Percentiles rank a stretch among this genome's conserved stretches.
Evolutionary conservation across 768 basidiomycete species (phyloP).

Genomic region (Tylopilus subfusipes): DNA sequence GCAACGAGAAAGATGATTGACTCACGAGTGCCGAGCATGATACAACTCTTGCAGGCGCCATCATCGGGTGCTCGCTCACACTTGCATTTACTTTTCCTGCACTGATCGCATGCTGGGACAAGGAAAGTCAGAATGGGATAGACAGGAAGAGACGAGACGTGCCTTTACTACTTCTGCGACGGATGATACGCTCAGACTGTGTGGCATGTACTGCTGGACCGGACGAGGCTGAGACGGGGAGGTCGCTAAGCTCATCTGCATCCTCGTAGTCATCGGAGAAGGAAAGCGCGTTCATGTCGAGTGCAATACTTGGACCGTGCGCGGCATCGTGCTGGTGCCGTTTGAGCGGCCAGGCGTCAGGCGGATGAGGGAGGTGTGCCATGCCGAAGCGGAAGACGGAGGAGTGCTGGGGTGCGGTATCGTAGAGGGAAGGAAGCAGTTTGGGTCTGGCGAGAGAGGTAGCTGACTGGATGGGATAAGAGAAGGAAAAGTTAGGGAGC

Average conservation of each 20-base stretch:
- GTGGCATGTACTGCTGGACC: constrained; percentile 18
- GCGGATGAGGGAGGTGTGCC: constrained; percentile 12
- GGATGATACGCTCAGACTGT: constrained; percentile 48
- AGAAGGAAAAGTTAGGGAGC: constrained; percentile 21
- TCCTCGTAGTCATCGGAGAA: constrained; percentile 67
- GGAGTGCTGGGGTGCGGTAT: neutral
- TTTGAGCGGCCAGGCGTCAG: constrained; percentile 26
- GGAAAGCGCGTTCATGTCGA: constrained; percentile 35
- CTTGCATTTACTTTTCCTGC: constrained; percentile 87
- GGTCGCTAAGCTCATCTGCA: constrained; percentile 49
- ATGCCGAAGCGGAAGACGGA: constrained; percentile 28
- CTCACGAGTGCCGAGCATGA: constrained; percentile 68
- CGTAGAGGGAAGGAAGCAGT: neutral
- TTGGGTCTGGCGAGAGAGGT: neutral
- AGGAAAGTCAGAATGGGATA: neutral
- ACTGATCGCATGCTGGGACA: constrained; percentile 75
- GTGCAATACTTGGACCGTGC: constrained; percentile 14
- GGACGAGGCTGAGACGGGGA: constrained; percentile 29
- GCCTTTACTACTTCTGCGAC: constrained; percentile 79
- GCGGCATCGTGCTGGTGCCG: constrained; percentile 8
- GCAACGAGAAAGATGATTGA: constrained; percentile 3
- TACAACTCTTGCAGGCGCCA: constrained; percentile 74
- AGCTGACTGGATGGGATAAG: constrained; percentile 22
- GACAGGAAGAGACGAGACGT: constrained; percentile 12
- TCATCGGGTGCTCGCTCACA: constrained; percentile 64